These are phyloP conservation scores for Cichorium intybus DNA, from an alignment of 140 eudicot genomes.

Conservation along the genomic window DNA sequence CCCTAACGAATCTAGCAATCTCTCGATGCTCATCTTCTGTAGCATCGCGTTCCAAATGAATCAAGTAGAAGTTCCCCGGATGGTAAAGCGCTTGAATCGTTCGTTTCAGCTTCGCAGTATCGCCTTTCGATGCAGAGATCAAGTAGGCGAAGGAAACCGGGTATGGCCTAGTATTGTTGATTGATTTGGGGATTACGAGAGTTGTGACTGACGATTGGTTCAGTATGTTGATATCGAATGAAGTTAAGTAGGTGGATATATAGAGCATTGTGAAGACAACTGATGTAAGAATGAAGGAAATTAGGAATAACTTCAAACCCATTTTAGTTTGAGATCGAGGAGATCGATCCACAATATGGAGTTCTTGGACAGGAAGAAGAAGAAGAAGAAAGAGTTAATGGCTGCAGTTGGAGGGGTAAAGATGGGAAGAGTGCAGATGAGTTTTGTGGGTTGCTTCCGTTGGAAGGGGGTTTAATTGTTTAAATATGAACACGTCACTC, in stretches of 20 bases:
- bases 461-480: slow-evolving; percentile 13
- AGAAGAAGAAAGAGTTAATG: no score
- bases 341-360: not conserved
- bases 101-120: slow-evolving; percentile 58
- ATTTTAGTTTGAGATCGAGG: slow-evolving; percentile 28
- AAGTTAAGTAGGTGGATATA: slow-evolving; percentile 44
- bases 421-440: slow-evolving; percentile 34
- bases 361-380: not conserved
- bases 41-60: slow-evolving; percentile 73
- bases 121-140: slow-evolving; percentile 89
- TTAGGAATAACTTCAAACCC: slow-evolving; percentile 39
- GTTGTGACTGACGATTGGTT: slow-evolving; percentile 28
- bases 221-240: slow-evolving; percentile 19
- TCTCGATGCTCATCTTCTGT: slow-evolving; percentile 48
- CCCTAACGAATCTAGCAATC: slow-evolving; percentile 52
- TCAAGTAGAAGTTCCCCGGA: slow-evolving; percentile 67
- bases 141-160: slow-evolving; percentile 85
- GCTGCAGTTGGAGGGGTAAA: not conserved
- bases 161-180: slow-evolving; percentile 30
- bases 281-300: slow-evolving; percentile 53
- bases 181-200: slow-evolving; percentile 29
- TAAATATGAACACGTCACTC: not conserved
- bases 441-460: slow-evolving; percentile 31
- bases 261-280: slow-evolving; percentile 46
- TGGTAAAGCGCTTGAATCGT: slow-evolving; percentile 64